These are phyloP conservation scores for Penicillium sp. DNA, from an alignment of 2,329 filamentous ascomycete species.

Conservation along the genomic window DNA sequence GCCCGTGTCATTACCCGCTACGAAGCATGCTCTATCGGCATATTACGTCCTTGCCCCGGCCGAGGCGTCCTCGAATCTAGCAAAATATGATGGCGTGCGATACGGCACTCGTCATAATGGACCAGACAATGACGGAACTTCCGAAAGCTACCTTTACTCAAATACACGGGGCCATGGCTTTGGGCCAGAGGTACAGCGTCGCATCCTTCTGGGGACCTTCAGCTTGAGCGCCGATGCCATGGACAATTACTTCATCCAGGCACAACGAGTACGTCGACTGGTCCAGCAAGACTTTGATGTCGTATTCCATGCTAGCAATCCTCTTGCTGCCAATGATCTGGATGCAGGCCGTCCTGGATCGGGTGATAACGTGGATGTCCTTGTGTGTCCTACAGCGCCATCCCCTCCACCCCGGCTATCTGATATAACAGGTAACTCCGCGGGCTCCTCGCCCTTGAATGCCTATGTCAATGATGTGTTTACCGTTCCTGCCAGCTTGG, in stretches of 20 bases:
- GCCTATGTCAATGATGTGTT: slow-evolving; percentile 93
- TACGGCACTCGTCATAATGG: slow-evolving; percentile 66
- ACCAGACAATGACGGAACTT: slow-evolving; percentile 55
- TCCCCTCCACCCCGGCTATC: slow-evolving; percentile 67
- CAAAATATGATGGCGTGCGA: slow-evolving; percentile 95
- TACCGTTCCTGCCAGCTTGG: slow-evolving; percentile 90
- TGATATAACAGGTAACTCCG: slow-evolving; percentile 47
- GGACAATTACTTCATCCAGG: slow-evolving; percentile 95
- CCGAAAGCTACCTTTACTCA: slow-evolving; percentile 65
- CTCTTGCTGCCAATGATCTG: slow-evolving; percentile 48
- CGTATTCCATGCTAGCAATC: slow-evolving; percentile 70
- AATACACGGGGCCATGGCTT: slow-evolving; percentile 72
- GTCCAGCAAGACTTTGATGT: slow-evolving; percentile 85
- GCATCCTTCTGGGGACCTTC: slow-evolving; percentile 87
- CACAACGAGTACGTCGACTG: slow-evolving; percentile 80
- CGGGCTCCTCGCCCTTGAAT: slow-evolving; percentile 58
- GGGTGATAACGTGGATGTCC: slow-evolving; percentile 66
- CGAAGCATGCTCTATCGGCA: slow-evolving; percentile 79
- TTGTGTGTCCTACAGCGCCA: slow-evolving; percentile 85
- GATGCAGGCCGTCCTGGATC: slow-evolving; percentile 3
- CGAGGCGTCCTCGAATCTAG: slow-evolving; percentile 92
- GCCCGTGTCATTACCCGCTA: slow-evolving; percentile 77
- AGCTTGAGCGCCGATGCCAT: slow-evolving; percentile 86
- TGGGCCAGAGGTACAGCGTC: slow-evolving; percentile 78
- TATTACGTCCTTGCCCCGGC: slow-evolving; percentile 96